Evolutionary conservation across 2,329 filamentous ascomycete species (phyloP).

Genomic region (Arthrinium puccinioides): DNA sequence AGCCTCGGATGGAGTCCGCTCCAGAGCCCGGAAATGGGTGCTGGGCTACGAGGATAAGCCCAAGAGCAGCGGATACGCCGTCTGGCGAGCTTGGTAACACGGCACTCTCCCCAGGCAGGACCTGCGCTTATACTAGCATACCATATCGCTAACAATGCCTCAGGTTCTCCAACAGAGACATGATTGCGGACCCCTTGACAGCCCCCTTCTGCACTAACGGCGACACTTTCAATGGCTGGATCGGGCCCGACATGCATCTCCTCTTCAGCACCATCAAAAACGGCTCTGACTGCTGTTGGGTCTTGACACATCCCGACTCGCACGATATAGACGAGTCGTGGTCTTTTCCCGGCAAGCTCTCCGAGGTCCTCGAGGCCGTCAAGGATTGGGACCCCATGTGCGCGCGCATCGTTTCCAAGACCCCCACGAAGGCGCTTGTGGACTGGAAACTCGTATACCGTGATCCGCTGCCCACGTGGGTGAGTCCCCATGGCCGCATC

Average conservation of each 20-base stretch:
- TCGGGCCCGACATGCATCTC: constrained; percentile 49
- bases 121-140: not conserved
- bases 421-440: constrained; percentile 29
- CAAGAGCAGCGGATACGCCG: constrained; percentile 43
- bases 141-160: not conserved
- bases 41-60: constrained; percentile 43
- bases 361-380: constrained; percentile 42
- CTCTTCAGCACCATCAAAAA: constrained; percentile 50
- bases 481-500: constrained; percentile 34
- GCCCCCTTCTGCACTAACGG: constrained; percentile 47
- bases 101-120: not conserved
- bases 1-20: constrained; percentile 47
- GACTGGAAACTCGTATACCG: constrained; percentile 46
- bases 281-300: constrained; percentile 50
- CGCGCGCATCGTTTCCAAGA: constrained; percentile 39
- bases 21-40: constrained; percentile 42
- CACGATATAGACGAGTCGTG: constrained; percentile 49
- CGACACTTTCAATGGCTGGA: constrained; percentile 53
- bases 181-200: constrained; percentile 43
- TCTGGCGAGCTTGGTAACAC: constrained; percentile 45
- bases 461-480: constrained; percentile 42
- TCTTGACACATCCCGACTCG: constrained; percentile 47
- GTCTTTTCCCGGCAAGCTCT: constrained; percentile 44
- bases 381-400: constrained; percentile 45
- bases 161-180: constrained; percentile 41